Percentiles rank a stretch among this genome's conserved stretches.
phyloP scores from a whole-genome alignment of 2,329 filamentous ascomycete species.

The Aspergillus versicolor region DNA sequence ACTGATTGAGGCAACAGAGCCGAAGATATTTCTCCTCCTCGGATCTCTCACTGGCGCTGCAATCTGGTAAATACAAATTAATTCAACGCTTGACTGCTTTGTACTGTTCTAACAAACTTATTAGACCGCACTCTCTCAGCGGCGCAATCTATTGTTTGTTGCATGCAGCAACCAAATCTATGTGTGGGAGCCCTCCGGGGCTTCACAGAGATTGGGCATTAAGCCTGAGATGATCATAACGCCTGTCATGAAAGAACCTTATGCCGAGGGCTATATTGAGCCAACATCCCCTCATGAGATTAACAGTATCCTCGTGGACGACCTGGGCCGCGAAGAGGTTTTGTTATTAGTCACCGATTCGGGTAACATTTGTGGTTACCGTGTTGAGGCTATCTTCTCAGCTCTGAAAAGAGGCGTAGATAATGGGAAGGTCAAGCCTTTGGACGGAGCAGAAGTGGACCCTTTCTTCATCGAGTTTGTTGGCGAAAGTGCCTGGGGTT shows the following conservation, averaged over 20 bases:
- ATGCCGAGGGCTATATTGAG: conserved; percentile 57
- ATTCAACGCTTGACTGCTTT: neutral
- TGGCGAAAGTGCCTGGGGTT: conserved; percentile 78
- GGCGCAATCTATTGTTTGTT: conserved; percentile 48
- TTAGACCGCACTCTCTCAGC: conserved; percentile 47
- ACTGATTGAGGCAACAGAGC: conserved; percentile 22
- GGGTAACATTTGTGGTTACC: conserved; percentile 71
- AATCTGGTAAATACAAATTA: conserved; percentile 37
- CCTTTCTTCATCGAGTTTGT: conserved; percentile 76
- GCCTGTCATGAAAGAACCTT: conserved; percentile 39
- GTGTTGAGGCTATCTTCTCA: conserved; percentile 54
- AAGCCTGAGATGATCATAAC: conserved; percentile 44
- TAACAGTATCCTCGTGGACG: conserved; percentile 68
- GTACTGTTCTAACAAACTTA: conserved; percentile 5
- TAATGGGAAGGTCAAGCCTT: conserved; percentile 22
- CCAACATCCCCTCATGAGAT: conserved; percentile 56
- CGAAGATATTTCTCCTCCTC: conserved; percentile 30
- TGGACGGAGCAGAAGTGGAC: conserved; percentile 36
- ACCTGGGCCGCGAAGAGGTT: conserved; percentile 69
- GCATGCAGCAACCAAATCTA: conserved; percentile 42
- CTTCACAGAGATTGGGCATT: conserved; percentile 39
- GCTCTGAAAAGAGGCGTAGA: conserved; percentile 40
- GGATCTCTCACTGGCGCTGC: conserved; percentile 41
- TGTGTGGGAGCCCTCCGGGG: conserved; percentile 45
- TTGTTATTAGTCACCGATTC: conserved; percentile 69